A percentile compares a stretch with the other conserved stretches of the same genome.
phyloP scores from a whole-genome alignment of 768 basidiomycete species.

The Rubroboletus satanas region DNA sequence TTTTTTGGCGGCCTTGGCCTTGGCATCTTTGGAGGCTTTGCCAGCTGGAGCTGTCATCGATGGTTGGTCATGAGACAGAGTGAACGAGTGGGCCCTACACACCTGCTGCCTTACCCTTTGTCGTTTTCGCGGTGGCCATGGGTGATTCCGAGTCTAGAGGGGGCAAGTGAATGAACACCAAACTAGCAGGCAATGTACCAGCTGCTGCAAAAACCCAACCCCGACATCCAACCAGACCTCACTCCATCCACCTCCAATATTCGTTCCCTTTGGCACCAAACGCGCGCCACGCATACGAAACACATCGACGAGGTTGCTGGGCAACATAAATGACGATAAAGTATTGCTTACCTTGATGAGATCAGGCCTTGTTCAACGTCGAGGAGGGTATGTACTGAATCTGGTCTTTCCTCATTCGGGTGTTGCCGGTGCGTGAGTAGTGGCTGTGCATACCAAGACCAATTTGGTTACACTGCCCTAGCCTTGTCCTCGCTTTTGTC shows the following conservation, averaged over 20 bases:
- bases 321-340: not conserved
- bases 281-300: not conserved
- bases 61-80: conserved; percentile 23
- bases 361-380: conserved; percentile 26
- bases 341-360: conserved; percentile 26
- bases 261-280: not conserved
- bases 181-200: not conserved
- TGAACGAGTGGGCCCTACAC: conserved; percentile 16
- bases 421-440: conserved; percentile 18
- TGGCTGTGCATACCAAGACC: conserved; percentile 20
- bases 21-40: conserved; percentile 43
- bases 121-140: conserved; percentile 69
- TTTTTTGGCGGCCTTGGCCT: conserved; percentile 96
- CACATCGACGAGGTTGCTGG: not conserved
- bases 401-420: conserved; percentile 11
- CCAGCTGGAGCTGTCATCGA: conserved; percentile 15
- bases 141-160: conserved; percentile 10
- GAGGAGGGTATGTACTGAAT: conserved; percentile 5
- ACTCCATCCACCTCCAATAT: conserved; percentile 19
- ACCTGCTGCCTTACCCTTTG: conserved; percentile 59
- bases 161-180: conserved; percentile 3
- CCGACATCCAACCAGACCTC: conserved; percentile 18
- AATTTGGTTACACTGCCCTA: too few species aligned
- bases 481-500: too few species aligned
- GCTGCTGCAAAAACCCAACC: not conserved